phyloP scores from a whole-genome alignment of 306 rosid species.

The Gynostemma pentaphyllum region DNA sequence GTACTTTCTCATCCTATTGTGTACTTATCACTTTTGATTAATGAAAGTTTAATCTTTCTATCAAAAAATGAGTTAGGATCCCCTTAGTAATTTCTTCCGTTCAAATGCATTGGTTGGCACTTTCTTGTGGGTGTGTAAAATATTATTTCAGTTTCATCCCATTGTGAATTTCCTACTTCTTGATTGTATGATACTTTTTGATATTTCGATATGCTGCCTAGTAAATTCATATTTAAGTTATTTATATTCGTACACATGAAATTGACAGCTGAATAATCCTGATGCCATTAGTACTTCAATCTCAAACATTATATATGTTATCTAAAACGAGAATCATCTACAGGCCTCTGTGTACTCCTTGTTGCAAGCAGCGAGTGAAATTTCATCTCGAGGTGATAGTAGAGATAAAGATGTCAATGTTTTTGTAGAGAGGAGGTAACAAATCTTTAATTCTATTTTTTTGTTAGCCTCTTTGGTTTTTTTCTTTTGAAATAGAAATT shows the following conservation, averaged over 20 bases:
- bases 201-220: neutral
- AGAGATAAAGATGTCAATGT: constrained; percentile 62
- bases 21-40: no score
- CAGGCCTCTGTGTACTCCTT: constrained; percentile 89
- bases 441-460: constrained; percentile 13
- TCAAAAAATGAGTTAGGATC: no score
- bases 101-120: neutral
- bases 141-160: neutral
- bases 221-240: neutral
- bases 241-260: neutral
- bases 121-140: neutral
- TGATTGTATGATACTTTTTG: neutral
- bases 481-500: neutral
- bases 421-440: constrained; percentile 79
- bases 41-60: no score
- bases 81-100: neutral
- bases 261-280: neutral
- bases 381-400: constrained; percentile 58
- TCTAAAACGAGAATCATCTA: constrained; percentile 20
- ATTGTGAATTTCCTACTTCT: neutral
- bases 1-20: no score
- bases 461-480: neutral
- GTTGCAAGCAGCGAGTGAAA: constrained; percentile 79
- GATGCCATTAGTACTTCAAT: neutral
- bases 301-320: constrained; percentile 3